Evolutionary conservation across 805 yeast species (phyloP), one percentile per base, ranked within the genome.

Genomic region (Metschnikowia matae): DNA sequence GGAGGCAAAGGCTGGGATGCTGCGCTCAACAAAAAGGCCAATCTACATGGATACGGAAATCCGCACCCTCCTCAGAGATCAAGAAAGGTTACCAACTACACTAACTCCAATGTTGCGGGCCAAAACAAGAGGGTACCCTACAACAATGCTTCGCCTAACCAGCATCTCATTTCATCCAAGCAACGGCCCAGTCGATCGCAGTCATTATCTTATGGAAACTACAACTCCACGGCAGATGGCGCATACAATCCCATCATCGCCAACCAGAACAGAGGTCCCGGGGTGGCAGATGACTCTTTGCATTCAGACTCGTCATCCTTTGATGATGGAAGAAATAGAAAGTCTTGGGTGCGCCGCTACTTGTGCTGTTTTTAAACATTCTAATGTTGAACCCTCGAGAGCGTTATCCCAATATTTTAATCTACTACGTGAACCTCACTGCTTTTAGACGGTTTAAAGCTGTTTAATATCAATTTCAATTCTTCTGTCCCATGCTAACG

Each of bases 1-100:
- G 89, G 87, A 50, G 98, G 98, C 53, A 84, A 85, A 67, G 98
- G 98, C 48, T 92, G 97, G 96, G 98, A 94, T 70, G 80, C 88
- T 31, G 75, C 87, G 17, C 82, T 86, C 55, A 90, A 90, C 70
- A 90, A 89, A 67, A 91, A 91, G 69, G 96, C 97, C 48, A 91
- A 91, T 63, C 73, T 91, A 55, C 97, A 91, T 68, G 98, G 98
- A 40, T 91, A 91, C 67, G 97, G 97, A 34, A 94, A 90, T 67
- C 96, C 97, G 54, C 87, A 84, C 60, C 97, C 96, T 40, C 80
- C 81, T 40, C 56, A 56, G 39, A 43, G 51, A 49, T 67, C 53
- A 56, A 55, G 52, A 59, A 58, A 48, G 60, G 54, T 43, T 58
- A 54, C 48, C 56, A 52, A 52, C 37, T 41, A 44, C 48, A 59